phyloP scores from a whole-genome alignment of 768 basidiomycete genomes.

The Coprinellus micaceus region DNA sequence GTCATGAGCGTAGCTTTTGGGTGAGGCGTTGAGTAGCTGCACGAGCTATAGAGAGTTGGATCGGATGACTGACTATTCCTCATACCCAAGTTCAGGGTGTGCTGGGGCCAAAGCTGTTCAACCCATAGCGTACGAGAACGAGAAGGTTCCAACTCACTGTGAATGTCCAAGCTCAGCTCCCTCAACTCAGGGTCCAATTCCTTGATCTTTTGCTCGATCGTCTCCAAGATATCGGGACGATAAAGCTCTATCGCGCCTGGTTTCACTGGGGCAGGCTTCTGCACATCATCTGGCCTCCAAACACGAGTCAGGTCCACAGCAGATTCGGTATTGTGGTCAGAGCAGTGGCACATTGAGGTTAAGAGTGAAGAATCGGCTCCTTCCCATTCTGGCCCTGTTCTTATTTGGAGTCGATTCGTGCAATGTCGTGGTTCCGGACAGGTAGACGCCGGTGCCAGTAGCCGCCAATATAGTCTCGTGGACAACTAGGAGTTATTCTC shows the following conservation, averaged over 20 bases:
- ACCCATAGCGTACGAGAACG: not conserved
- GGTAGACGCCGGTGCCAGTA: not conserved
- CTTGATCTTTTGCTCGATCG: constrained; percentile 55
- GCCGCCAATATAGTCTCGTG: not conserved
- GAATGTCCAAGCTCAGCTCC: constrained; percentile 66
- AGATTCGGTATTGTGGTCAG: constrained; percentile 12
- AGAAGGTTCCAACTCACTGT: constrained; percentile 43
- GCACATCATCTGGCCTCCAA: constrained; percentile 42
- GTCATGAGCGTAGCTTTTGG: constrained; percentile 76
- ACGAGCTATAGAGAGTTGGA: not conserved
- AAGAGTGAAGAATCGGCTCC: not conserved
- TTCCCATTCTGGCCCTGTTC: not conserved
- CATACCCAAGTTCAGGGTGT: constrained; percentile 65
- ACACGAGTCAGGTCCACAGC: constrained; percentile 19
- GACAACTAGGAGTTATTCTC: too few relatives aligned
- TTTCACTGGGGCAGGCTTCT: constrained; percentile 27
- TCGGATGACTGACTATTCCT: constrained; percentile 52
- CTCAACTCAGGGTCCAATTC: constrained; percentile 53
- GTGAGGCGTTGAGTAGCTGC: too few relatives aligned
- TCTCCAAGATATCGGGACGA: constrained; percentile 54
- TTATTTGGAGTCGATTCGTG: not conserved
- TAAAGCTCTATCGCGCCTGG: constrained; percentile 38
- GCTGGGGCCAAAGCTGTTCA: constrained; percentile 33
- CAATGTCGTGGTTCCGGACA: constrained; percentile 4
- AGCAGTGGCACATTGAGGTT: constrained; percentile 20